A percentile compares a stretch with the other conserved stretches of the same genome.
Conservation (phyloP, 495 filamentous ascomycete genomes). For the Neurospora hispaniola region DNA sequence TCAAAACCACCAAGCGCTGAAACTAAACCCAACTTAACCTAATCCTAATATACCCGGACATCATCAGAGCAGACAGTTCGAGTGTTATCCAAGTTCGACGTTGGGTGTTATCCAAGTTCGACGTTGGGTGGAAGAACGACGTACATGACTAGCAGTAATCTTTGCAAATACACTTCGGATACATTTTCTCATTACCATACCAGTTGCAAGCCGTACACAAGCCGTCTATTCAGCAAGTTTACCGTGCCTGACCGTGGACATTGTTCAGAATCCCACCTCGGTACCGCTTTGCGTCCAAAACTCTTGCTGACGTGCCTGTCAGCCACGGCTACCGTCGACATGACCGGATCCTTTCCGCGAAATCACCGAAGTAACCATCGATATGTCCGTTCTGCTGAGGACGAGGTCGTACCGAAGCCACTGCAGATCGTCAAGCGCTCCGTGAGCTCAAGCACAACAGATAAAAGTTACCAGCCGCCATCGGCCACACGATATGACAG, state of each 20-base stretch:
- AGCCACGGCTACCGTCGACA: not conserved
- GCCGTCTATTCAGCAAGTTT: not conserved
- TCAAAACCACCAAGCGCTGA: not conserved
- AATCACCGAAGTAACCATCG: not conserved
- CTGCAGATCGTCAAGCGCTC: conserved; percentile 24
- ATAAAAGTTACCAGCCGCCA: not conserved
- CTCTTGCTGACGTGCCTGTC: not conserved
- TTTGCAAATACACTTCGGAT: not conserved
- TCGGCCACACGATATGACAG: conserved; percentile 4
- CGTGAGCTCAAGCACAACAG: not conserved
- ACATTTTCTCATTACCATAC: not conserved
- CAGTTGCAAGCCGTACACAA: not conserved
- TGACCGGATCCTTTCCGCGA: not conserved
- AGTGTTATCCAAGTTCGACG: not conserved
- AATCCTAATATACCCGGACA: not conserved
- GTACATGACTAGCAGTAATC: not conserved
- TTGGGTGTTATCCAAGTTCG: not conserved
- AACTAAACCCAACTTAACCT: not conserved
- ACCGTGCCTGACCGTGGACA: not conserved
- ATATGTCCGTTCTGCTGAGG: not conserved
- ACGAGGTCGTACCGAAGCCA: conserved; percentile 15
- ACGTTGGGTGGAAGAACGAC: not conserved
- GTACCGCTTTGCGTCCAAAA: not conserved
- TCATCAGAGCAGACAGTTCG: not conserved
- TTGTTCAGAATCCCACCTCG: not conserved